These are phyloP conservation scores for Ustilago vetiveriae DNA, from an alignment of 1,284 basidiomycete species.

Conservation along the genomic window DNA sequence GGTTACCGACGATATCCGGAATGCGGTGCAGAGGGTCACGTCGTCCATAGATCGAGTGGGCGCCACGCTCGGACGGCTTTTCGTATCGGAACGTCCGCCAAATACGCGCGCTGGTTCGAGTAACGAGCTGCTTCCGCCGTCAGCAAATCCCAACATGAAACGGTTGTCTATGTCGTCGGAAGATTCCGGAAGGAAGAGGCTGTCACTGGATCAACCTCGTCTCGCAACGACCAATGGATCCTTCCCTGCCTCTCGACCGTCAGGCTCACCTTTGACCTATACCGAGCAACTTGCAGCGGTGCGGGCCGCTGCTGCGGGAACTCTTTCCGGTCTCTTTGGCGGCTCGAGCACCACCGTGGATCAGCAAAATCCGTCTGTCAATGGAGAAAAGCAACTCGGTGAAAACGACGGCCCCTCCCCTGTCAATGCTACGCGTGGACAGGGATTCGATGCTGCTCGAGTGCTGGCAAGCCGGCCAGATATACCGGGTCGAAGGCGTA, in stretches of 20 bases:
- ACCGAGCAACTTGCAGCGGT: conserved; percentile 42
- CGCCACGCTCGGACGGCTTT: conserved; percentile 28
- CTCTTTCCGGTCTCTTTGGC: conserved; percentile 33
- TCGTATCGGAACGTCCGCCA: conserved; percentile 21
- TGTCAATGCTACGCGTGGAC: conserved; percentile 26
- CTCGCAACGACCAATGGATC: conserved; percentile 9
- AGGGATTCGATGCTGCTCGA: conserved; percentile 41
- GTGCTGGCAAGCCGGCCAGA: conserved; percentile 25
- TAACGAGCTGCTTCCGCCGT: conserved; percentile 25
- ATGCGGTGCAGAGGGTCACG: conserved; percentile 30
- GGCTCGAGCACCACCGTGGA: conserved; percentile 24
- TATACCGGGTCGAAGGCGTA: conserved; percentile 15
- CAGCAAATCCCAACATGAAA: conserved; percentile 8
- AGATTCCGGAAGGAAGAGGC: conserved; percentile 8
- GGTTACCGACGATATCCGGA: conserved; percentile 55
- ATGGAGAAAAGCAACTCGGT: conserved; percentile 1
- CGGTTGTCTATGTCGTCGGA: conserved; percentile 18
- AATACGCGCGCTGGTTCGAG: conserved; percentile 21
- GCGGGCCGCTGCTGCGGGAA: conserved; percentile 36
- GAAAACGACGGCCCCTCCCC: conserved; percentile 29
- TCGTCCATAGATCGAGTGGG: conserved; percentile 38
- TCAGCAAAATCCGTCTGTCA: conserved; percentile 13
- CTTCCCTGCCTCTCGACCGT: conserved; percentile 23
- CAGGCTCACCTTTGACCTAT: conserved; percentile 30
- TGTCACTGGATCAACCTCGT: conserved; percentile 26